Base-by-base conservation (phyloP, 345 rosid species). In the Eutrema heterophyllum region DNA sequence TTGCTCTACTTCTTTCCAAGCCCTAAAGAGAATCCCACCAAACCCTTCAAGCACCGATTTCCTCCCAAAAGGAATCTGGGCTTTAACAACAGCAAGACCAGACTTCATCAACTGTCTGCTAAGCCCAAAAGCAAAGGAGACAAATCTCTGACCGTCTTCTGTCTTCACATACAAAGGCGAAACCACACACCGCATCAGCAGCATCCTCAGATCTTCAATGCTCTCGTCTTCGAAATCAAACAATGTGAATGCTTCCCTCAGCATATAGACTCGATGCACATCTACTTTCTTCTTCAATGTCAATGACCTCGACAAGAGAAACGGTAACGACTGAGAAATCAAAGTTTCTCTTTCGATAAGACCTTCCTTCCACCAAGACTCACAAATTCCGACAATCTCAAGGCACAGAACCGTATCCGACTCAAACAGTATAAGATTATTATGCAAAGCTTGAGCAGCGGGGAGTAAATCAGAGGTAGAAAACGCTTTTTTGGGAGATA, bases 151-250 rank as follows among this genome's bases (percentile, higher is more conserved):
- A 36, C 99, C 99, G 12, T 95, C 97, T 61, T 92, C 93, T 0
- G 95, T 86, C 59, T 87, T 95, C 58, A 95, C 64, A 75, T 84
- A 89, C 61, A 92, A 26, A 7, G 99, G 99, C 1, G 91, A 82
- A 50, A 95, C 85, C 13, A 95, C 83, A 39, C 97, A 89, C 27
- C 97, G 82, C 16, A 95, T 89, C 43, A 95, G 57, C 71, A 95
- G 62, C 80, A 83, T 71, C 73, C 88, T 87, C 79, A 95, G 79
- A 61, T 95, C 97, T 67, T 86, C 97, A 26, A 88, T 95, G 66
- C 96, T 95, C 68, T 88, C 89, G 52, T 95, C 99, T 33, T 92
- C 91, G 4, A 89, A 95, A 70, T 95, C 99, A 13, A 95, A 89
- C 75, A 85, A 50, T 15, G 79, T 41, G 56, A 95, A 92, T 5